phyloP scores from a whole-genome alignment of 495 filamentous ascomycete genomes.

The Aspergillus egyptiacus region DNA sequence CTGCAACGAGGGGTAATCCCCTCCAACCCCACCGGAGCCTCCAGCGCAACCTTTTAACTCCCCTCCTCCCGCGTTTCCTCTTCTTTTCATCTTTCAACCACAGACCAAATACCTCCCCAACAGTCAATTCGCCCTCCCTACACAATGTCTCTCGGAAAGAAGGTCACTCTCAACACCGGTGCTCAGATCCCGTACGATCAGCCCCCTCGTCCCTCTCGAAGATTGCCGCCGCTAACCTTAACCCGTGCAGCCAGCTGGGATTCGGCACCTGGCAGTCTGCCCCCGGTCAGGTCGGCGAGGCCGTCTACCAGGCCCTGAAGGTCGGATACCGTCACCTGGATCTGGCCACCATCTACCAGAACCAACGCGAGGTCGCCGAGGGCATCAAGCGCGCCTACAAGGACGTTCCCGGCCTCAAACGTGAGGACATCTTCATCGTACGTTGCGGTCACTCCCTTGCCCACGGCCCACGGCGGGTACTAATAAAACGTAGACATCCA shows the following conservation, averaged over 20 bases:
- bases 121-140: conserved; percentile 8
- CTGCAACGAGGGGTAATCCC: conserved; percentile 10
- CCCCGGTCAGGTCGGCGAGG: conserved; percentile 47
- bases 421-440: conserved; percentile 47
- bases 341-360: conserved; percentile 46
- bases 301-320: conserved; percentile 49
- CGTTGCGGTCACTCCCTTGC: conserved; percentile 7
- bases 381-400: conserved; percentile 43
- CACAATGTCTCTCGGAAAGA: conserved; percentile 46
- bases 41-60: conserved; percentile 5
- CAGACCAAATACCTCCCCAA: no score
- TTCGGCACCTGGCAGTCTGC: conserved; percentile 53
- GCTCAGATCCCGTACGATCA: conserved; percentile 38
- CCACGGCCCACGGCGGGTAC: neutral
- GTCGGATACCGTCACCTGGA: conserved; percentile 52
- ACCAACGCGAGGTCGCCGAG: conserved; percentile 43
- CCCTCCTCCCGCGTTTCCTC: neutral
- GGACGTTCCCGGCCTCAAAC: conserved; percentile 44
- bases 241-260: conserved; percentile 37
- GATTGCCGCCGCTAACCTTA: neutral
- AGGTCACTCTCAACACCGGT: conserved; percentile 40
- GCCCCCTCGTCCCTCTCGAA: neutral
- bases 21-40: conserved; percentile 16
- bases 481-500: conserved; percentile 34
- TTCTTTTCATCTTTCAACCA: conserved; percentile 2